phyloP scores from a whole-genome alignment of 495 filamentous ascomycete species.

The Tuber microsphaerosporum region DNA sequence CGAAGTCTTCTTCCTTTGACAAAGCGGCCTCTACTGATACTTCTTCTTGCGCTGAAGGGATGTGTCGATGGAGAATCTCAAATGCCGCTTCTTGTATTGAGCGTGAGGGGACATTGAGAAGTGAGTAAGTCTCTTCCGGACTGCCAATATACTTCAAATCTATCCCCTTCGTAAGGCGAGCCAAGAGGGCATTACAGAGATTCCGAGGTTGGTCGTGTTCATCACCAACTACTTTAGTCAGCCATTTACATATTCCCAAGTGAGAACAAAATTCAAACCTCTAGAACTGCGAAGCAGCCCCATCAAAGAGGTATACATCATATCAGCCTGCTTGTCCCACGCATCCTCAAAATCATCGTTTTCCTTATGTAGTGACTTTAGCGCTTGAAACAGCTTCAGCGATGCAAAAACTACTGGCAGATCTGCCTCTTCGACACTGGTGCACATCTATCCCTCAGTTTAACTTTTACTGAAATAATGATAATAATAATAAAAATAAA shows the following conservation, averaged over 20 bases:
- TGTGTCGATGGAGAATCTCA: slow-evolving; percentile 64
- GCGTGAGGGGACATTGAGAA: slow-evolving; percentile 68
- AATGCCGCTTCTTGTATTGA: slow-evolving; percentile 74
- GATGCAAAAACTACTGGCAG: slow-evolving; percentile 47
- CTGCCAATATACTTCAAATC: slow-evolving; percentile 48
- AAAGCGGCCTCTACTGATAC: slow-evolving; percentile 66
- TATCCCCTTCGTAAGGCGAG: slow-evolving; percentile 54
- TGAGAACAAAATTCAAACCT: neutral
- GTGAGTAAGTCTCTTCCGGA: slow-evolving; percentile 51
- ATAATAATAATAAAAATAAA: too few species aligned
- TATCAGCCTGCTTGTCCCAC: slow-evolving; percentile 50
- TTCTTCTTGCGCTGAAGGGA: slow-evolving; percentile 71
- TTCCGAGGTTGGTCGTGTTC: slow-evolving; percentile 57
- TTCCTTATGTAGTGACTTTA: slow-evolving; percentile 50
- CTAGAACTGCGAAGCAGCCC: slow-evolving; percentile 51
- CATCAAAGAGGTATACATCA: slow-evolving; percentile 53
- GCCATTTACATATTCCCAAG: neutral
- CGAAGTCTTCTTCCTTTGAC: slow-evolving; percentile 33
- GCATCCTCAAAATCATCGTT: slow-evolving; percentile 84
- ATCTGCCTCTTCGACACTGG: slow-evolving; percentile 17
- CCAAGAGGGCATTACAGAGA: slow-evolving; percentile 33
- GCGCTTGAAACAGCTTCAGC: slow-evolving; percentile 59
- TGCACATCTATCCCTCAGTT: slow-evolving; percentile 16
- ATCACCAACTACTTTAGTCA: slow-evolving; percentile 40
- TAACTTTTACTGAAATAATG: neutral